These are phyloP conservation scores for Akanthomyces lecanii DNA, from an alignment of 2,329 filamentous ascomycete genomes.

Conservation along the genomic window DNA sequence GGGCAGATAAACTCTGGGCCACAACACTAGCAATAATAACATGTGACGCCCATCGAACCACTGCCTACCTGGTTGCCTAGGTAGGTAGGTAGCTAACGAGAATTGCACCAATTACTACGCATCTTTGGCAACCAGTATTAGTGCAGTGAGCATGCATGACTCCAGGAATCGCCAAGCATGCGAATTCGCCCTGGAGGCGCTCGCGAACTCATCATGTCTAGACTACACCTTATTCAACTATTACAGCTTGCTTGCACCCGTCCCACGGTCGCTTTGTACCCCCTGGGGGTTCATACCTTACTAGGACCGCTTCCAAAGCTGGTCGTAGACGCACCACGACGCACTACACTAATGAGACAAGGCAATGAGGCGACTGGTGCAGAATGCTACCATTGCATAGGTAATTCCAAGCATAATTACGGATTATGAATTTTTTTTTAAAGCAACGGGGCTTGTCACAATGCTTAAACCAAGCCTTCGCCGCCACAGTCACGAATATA, in stretches of 20 bases:
- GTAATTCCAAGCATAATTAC: neutral
- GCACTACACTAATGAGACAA: no score
- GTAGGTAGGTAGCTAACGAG: neutral
- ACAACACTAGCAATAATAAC: neutral
- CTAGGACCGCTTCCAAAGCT: no score
- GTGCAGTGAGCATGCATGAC: neutral
- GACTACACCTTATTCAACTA: no score
- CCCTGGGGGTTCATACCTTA: no score
- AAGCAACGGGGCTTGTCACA: neutral
- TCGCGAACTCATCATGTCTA: neutral
- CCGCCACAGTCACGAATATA: constrained; percentile 9
- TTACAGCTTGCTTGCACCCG: no score
- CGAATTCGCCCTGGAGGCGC: neutral
- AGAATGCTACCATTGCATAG: neutral
- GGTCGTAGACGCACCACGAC: no score
- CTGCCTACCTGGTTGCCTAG: neutral
- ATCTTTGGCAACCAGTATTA: neutral
- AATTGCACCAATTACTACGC: neutral
- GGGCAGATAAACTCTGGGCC: neutral
- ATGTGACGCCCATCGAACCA: neutral
- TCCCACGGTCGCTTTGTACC: no score
- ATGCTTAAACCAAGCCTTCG: neutral
- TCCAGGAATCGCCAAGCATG: neutral
- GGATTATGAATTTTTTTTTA: neutral
- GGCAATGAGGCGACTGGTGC: neutral